phyloP scores from a whole-genome alignment of 2,329 filamentous ascomycete species.

The Colletotrichum sp. region DNA sequence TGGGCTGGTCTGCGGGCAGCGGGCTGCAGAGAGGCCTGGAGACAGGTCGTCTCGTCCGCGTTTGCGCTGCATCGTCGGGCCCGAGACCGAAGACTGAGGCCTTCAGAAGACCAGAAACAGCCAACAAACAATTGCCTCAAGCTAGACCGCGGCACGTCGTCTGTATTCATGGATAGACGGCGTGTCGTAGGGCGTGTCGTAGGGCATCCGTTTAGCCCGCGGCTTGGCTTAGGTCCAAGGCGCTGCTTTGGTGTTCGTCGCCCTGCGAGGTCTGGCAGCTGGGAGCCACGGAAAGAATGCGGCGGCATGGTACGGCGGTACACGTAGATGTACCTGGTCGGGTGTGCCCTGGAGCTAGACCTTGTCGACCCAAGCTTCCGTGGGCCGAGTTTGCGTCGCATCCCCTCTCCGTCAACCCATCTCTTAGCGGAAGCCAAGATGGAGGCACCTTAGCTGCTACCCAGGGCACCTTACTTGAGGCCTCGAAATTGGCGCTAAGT shows the following conservation, averaged over 20 bases:
- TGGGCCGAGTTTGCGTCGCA: constrained; percentile 16
- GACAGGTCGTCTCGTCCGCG: constrained; percentile 2
- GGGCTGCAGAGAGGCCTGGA: background rate
- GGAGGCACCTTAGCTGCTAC: constrained; percentile 18
- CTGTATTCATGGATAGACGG: background rate
- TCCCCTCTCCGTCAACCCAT: constrained; percentile 20
- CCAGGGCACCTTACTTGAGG: constrained; percentile 17
- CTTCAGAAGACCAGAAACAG: background rate
- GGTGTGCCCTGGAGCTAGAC: constrained; percentile 17
- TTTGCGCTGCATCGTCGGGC: background rate
- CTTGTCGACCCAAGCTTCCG: constrained; percentile 12
- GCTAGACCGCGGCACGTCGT: background rate
- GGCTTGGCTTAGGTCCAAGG: background rate
- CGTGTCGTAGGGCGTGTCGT: background rate
- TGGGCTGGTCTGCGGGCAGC: background rate
- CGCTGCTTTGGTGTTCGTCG: background rate
- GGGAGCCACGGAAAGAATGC: background rate
- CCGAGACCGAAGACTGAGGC: background rate
- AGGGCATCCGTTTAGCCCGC: background rate
- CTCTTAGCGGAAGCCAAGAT: constrained; percentile 19
- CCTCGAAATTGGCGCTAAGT: background rate
- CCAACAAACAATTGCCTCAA: background rate
- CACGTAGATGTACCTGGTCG: background rate
- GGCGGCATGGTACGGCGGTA: background rate
- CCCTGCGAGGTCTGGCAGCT: background rate